A percentile compares a stretch with the other conserved stretches of the same genome.
Evolutionary conservation across 1,284 basidiomycete species (phyloP).

Genomic region (Coniferiporia sulphurascens): DNA sequence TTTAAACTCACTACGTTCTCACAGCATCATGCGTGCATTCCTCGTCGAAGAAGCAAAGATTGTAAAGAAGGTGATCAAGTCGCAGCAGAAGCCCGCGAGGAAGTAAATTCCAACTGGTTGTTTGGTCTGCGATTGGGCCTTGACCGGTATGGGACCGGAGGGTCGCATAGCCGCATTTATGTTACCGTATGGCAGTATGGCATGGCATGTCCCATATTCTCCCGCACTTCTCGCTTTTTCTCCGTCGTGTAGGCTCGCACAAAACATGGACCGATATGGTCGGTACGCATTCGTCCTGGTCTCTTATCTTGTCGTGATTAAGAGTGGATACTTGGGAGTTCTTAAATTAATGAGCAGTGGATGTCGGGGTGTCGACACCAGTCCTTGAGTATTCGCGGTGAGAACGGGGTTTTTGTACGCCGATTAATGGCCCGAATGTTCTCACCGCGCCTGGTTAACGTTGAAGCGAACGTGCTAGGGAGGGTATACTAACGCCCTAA

Average conservation of each 20-base stretch:
- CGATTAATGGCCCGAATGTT: no score
- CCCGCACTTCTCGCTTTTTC: not conserved
- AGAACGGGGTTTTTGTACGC: no score
- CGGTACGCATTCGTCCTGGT: not conserved
- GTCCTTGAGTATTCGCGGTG: no score
- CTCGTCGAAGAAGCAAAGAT: constrained; percentile 99
- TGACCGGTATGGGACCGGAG: not conserved
- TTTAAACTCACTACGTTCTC: not conserved
- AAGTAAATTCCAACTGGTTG: constrained; percentile 11
- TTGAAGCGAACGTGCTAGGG: no score
- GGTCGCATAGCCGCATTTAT: not conserved
- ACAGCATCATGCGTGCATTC: constrained; percentile 96
- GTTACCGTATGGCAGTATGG: not conserved
- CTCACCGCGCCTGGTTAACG: no score
- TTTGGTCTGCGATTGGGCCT: not conserved
- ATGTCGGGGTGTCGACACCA: no score
- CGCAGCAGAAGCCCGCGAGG: constrained; percentile 50
- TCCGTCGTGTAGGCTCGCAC: not conserved
- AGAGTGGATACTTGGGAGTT: no score
- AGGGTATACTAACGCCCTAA: no score
- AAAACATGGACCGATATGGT: constrained; percentile 9
- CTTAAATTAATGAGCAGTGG: no score
- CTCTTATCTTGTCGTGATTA: no score
- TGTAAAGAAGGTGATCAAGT: constrained; percentile 99
- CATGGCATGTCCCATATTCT: constrained; percentile 1